These are phyloP conservation scores for Rehmannia glutinosa DNA, from an alignment of 257 asterid species.

Conservation along the genomic window DNA sequence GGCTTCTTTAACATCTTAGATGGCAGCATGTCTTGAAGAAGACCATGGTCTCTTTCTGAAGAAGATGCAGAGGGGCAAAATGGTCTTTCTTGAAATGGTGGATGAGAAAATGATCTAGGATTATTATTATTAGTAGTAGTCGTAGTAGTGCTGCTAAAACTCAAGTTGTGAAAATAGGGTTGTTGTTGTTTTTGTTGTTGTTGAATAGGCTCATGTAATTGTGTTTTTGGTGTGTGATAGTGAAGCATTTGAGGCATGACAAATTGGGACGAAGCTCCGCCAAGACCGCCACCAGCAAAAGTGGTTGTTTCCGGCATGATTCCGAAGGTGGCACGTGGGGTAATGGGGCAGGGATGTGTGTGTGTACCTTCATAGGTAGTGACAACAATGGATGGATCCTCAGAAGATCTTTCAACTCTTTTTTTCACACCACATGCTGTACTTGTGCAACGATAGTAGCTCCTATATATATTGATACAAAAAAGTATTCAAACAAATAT, in stretches of 20 bases:
- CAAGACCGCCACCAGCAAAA: constrained; percentile 8
- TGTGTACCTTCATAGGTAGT: constrained; percentile 93
- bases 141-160: neutral
- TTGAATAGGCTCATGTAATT: too few species aligned
- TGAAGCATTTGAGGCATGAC: constrained; percentile 29
- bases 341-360: constrained; percentile 59
- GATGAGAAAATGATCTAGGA: constrained; percentile 10
- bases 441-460: constrained; percentile 91
- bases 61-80: constrained; percentile 30
- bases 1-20: constrained; percentile 49
- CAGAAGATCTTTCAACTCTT: constrained; percentile 77
- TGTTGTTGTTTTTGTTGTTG: constrained; percentile 24
- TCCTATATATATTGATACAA: constrained; percentile 32
- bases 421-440: constrained; percentile 87
- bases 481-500: neutral
- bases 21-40: constrained; percentile 85
- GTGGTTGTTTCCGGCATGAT: constrained; percentile 22
- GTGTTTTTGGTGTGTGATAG: too few species aligned
- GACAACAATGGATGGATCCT: constrained; percentile 74
- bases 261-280: constrained; percentile 20
- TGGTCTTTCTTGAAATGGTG: constrained; percentile 27
- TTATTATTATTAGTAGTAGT: neutral
- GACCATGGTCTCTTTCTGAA: constrained; percentile 63
- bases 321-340: constrained; percentile 42
- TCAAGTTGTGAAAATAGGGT: constrained; percentile 39